Percentiles rank a stretch among this genome's conserved stretches.
Evolutionary conservation across 176 grass and related monocot genomes (phyloP).

Genomic region (Elaeis guineensis): DNA sequence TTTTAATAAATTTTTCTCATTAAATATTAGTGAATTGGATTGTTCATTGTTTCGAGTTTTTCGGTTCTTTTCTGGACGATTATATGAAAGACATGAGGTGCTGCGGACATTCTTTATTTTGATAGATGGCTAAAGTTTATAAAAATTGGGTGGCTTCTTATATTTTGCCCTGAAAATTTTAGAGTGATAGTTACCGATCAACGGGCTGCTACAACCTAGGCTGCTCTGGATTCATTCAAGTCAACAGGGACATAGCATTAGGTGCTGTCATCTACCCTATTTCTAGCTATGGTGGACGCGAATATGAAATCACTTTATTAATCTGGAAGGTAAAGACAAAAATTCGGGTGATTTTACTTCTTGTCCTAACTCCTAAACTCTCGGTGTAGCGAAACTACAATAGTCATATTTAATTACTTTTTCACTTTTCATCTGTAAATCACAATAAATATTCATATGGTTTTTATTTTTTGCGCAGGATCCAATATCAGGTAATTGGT

Average conservation of each 20-base stretch:
- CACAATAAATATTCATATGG: too few relatives aligned
- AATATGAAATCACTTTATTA: slow-evolving; percentile 92
- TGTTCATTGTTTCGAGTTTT: not conserved
- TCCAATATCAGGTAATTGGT: too few relatives aligned
- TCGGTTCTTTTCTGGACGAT: too few relatives aligned
- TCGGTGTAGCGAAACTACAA: too few relatives aligned
- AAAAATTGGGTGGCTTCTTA: not conserved
- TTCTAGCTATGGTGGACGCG: slow-evolving; percentile 59
- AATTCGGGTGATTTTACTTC: not conserved
- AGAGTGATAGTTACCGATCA: slow-evolving; percentile 82
- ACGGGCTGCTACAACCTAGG: slow-evolving; percentile 91
- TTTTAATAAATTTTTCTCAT: not conserved
- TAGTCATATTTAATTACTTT: not conserved
- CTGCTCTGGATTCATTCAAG: slow-evolving; percentile 88
- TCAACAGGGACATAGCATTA: slow-evolving; percentile 83
- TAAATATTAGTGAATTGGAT: too few relatives aligned
- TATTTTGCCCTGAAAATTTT: slow-evolving; percentile 1
- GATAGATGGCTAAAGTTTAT: not conserved
- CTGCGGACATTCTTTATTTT: not conserved
- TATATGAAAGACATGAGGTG: too few relatives aligned
- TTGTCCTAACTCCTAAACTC: too few relatives aligned
- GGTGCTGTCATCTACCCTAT: slow-evolving; percentile 72
- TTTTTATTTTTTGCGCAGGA: too few relatives aligned
- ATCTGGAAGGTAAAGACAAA: slow-evolving; percentile 76
- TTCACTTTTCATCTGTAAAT: too few relatives aligned